A percentile compares a stretch with the other conserved stretches of the same genome.
Evolutionary conservation across 768 basidiomycete species (phyloP).

Genomic region (Amanita pallidorosea): DNA sequence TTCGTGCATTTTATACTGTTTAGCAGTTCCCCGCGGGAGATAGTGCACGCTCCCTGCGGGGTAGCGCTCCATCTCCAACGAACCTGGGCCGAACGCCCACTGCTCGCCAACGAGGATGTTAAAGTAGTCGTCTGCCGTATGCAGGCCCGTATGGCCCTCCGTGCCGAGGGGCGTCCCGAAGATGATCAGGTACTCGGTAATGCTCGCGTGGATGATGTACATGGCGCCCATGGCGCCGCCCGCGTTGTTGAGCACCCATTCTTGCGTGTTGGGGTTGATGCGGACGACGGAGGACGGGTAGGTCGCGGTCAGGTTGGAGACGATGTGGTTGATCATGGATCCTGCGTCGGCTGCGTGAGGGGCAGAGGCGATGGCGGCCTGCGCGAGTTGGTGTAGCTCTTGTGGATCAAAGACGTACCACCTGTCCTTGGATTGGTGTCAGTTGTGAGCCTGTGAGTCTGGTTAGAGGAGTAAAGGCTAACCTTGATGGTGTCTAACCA

Average conservation of each 20-base stretch:
- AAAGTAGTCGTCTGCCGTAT: constrained; percentile 98
- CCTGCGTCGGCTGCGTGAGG: constrained; percentile 43
- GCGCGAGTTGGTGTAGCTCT: constrained; percentile 60
- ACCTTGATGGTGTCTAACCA: constrained; percentile 62
- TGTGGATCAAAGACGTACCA: constrained; percentile 83
- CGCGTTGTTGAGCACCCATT: constrained; percentile 97
- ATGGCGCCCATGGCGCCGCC: constrained; percentile 98
- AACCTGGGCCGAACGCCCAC: constrained; percentile 83
- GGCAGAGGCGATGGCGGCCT: constrained; percentile 58
- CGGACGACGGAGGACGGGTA: constrained; percentile 51
- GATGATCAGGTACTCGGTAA: constrained; percentile 95
- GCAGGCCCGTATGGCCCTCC: constrained; percentile 90
- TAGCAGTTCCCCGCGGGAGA: constrained; percentile 71
- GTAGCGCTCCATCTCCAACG: constrained; percentile 80
- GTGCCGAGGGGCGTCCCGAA: constrained; percentile 96
- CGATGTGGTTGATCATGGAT: constrained; percentile 73
- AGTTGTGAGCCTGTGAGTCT: too few species aligned
- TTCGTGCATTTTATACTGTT: constrained; percentile 97
- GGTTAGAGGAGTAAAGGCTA: constrained; percentile 4
- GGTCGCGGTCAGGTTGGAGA: constrained; percentile 64
- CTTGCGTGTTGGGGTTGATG: constrained; percentile 48
- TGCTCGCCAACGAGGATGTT: constrained; percentile 91
- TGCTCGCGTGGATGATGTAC: constrained; percentile 94
- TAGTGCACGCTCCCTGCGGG: constrained; percentile 76
- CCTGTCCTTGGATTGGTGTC: constrained; percentile 38